Conservation (phyloP, 2,329 filamentous ascomycete genomes). For the Colletotrichum salicis region DNA sequence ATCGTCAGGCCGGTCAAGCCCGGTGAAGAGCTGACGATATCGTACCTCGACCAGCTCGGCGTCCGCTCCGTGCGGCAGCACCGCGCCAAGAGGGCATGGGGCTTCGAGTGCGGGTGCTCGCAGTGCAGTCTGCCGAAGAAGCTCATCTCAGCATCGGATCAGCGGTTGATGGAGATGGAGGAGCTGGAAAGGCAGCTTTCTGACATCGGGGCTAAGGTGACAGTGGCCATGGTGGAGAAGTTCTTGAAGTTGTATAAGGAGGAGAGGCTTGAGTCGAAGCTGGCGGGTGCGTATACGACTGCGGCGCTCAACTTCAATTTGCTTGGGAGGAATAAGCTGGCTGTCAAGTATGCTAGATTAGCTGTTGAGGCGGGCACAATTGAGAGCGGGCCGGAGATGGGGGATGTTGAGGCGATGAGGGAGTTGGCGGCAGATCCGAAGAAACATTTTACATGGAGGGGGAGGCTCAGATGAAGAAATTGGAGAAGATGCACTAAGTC, state of each 20-base stretch:
- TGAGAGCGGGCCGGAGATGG: slow-evolving; percentile 29
- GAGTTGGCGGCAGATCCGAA: slow-evolving; percentile 31
- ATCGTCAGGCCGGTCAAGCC: slow-evolving; percentile 50
- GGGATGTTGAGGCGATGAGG: slow-evolving; percentile 33
- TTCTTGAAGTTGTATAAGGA: slow-evolving; percentile 51
- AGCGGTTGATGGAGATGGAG: slow-evolving; percentile 48
- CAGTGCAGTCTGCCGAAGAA: slow-evolving; percentile 45
- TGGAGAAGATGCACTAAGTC: not conserved
- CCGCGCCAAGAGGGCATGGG: slow-evolving; percentile 48
- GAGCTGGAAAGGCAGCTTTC: slow-evolving; percentile 41
- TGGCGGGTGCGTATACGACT: slow-evolving; percentile 49
- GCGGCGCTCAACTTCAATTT: slow-evolving; percentile 53
- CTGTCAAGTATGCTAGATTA: slow-evolving; percentile 49
- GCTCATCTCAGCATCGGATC: slow-evolving; percentile 47
- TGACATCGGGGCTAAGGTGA: slow-evolving; percentile 33
- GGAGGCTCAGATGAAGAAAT: slow-evolving; percentile 18
- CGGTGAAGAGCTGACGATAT: slow-evolving; percentile 56
- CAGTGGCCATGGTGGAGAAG: slow-evolving; percentile 49
- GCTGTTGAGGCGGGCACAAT: slow-evolving; percentile 49
- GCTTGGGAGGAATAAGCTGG: slow-evolving; percentile 49
- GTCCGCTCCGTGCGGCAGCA: slow-evolving; percentile 40
- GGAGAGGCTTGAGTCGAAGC: slow-evolving; percentile 49
- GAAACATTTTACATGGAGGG: slow-evolving; percentile 35
- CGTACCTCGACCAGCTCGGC: slow-evolving; percentile 51
- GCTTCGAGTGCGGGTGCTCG: slow-evolving; percentile 53